phyloP scores from a whole-genome alignment of 352 stramenopile species.

The Globisporangium acanthophoron region DNA sequence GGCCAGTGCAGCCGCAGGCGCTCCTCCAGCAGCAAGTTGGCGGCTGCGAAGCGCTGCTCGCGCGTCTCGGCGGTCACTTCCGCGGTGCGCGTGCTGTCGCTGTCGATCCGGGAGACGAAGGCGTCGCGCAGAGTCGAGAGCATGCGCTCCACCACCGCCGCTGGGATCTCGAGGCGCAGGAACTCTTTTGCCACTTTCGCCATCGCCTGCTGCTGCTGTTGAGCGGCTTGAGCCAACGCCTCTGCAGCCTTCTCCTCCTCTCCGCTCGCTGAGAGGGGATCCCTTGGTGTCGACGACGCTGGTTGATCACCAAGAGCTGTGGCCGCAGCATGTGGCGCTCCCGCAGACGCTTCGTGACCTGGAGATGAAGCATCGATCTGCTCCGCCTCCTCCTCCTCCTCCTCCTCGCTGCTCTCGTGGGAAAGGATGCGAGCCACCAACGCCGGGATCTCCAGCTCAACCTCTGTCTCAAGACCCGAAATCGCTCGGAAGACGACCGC shows the following conservation, averaged over 20 bases:
- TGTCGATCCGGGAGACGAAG: slow-evolving; percentile 42
- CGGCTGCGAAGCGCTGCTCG: slow-evolving; percentile 30
- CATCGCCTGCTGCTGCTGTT: slow-evolving; percentile 12
- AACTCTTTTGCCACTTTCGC: slow-evolving; percentile 28
- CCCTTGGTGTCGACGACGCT: background rate
- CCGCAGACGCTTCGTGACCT: background rate
- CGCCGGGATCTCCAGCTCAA: background rate
- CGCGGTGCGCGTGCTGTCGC: slow-evolving; percentile 14
- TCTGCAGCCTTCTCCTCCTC: background rate
- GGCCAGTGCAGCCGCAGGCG: slow-evolving; percentile 87
- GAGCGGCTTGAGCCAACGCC: background rate
- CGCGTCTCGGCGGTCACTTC: slow-evolving; percentile 21
- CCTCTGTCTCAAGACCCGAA: slow-evolving; percentile 4
- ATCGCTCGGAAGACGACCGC: background rate
- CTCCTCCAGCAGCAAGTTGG: slow-evolving; percentile 69
- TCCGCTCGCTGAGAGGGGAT: background rate
- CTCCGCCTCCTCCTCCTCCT: background rate
- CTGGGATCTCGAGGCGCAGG: slow-evolving; percentile 24
- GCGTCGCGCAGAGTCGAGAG: slow-evolving; percentile 31
- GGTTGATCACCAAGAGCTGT: background rate
- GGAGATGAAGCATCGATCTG: background rate
- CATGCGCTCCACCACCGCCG: slow-evolving; percentile 16
- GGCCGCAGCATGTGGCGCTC: too few species aligned
- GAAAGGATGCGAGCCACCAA: slow-evolving; percentile 4
- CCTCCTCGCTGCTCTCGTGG: background rate